These are phyloP conservation scores for Endothia cerciana DNA, from an alignment of 2,329 filamentous ascomycete species.

Conservation along the genomic window DNA sequence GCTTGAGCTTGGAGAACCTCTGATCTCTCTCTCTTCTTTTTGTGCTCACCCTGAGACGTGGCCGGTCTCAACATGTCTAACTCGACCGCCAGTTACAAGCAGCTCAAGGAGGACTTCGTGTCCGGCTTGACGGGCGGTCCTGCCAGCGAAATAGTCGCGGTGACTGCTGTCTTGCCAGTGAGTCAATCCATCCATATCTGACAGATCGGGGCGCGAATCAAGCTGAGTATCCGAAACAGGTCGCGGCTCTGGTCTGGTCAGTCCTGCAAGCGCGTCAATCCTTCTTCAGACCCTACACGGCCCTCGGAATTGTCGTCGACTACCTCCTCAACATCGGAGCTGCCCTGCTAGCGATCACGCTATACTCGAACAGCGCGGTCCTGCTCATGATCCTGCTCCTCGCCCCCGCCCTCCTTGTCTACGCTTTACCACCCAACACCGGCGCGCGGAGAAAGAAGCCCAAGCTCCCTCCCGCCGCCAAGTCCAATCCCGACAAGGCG, in stretches of 20 bases:
- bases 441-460: slow-evolving; percentile 52
- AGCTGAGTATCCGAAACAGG: slow-evolving; percentile 50
- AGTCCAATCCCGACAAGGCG: slow-evolving; percentile 30
- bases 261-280: slow-evolving; percentile 80
- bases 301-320: slow-evolving; percentile 73
- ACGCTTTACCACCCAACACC: slow-evolving; percentile 52
- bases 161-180: slow-evolving; percentile 86
- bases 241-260: slow-evolving; percentile 85
- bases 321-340: slow-evolving; percentile 85
- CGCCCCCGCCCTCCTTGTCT: slow-evolving; percentile 69
- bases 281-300: slow-evolving; percentile 79
- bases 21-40: slow-evolving; percentile 6
- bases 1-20: slow-evolving; percentile 8
- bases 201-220: slow-evolving; percentile 3
- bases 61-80: slow-evolving; percentile 35
- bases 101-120: slow-evolving; percentile 92
- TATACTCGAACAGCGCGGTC: slow-evolving; percentile 77
- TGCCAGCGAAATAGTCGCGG: slow-evolving; percentile 82
- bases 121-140: slow-evolving; percentile 85
- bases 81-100: slow-evolving; percentile 72
- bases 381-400: slow-evolving; percentile 77
- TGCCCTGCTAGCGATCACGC: slow-evolving; percentile 81
- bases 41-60: slow-evolving; percentile 19
- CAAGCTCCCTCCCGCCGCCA: slow-evolving; percentile 49
- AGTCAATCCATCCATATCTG: slow-evolving; percentile 43